These are phyloP conservation scores for Narthecium ossifragum DNA, from an alignment of 106 monocot genomes.

Conservation along the genomic window DNA sequence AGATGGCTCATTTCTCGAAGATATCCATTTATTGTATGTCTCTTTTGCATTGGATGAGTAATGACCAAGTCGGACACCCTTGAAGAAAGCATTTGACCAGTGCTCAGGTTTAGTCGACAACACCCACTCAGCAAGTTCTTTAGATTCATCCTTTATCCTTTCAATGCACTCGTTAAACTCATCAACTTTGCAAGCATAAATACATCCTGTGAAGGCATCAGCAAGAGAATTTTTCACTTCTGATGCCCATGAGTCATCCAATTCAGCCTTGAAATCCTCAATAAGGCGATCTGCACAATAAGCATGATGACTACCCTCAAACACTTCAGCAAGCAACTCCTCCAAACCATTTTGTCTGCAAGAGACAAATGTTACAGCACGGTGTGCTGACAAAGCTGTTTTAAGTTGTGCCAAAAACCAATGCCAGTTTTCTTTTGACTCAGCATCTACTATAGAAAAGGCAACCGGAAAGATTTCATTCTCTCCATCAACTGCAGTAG, in stretches of 20 bases:
- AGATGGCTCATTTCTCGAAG: conserved; percentile 57
- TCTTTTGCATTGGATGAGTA: conserved; percentile 54
- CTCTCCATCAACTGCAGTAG: conserved; percentile 11
- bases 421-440: conserved; percentile 45
- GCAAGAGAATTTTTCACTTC: conserved; percentile 46
- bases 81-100: conserved; percentile 93
- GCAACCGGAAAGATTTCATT: conserved; percentile 12
- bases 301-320: conserved; percentile 57
- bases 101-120: conserved; percentile 54
- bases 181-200: conserved; percentile 64
- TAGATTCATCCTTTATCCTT: conserved; percentile 56
- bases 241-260: conserved; percentile 62
- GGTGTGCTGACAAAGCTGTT: conserved; percentile 40
- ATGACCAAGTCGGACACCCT: conserved; percentile 53
- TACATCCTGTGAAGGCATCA: conserved; percentile 38
- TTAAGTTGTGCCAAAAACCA: conserved; percentile 88
- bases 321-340: conserved; percentile 42
- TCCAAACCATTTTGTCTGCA: conserved; percentile 56
- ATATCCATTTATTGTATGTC: conserved; percentile 59
- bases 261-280: conserved; percentile 63
- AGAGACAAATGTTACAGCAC: conserved; percentile 60
- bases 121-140: conserved; percentile 79
- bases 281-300: conserved; percentile 54
- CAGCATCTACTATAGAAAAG: conserved; percentile 10
- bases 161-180: conserved; percentile 76